A percentile compares a stretch with the other conserved stretches of the same genome.
Evolutionary conservation across 2,329 filamentous ascomycete genomes (phyloP).

Genomic region (Colletotrichum magnum): DNA sequence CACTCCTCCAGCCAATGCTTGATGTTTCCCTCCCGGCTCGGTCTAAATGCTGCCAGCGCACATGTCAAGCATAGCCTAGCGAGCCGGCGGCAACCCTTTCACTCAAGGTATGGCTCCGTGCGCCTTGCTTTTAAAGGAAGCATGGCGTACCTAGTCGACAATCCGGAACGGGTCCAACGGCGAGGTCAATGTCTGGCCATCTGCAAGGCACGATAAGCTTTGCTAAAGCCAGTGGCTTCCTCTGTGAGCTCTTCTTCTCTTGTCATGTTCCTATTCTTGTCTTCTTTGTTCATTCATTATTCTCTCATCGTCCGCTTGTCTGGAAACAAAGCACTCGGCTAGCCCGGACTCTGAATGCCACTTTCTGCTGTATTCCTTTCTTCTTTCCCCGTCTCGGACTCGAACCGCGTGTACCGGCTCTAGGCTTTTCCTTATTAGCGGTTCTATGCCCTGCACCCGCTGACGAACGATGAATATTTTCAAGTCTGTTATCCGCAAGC

Average conservation of each 20-base stretch:
- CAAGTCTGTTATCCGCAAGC: slow-evolving; percentile 41
- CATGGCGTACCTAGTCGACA: slow-evolving; percentile 30
- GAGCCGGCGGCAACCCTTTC: slow-evolving; percentile 29
- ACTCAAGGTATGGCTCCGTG: slow-evolving; percentile 36
- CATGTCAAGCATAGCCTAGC: slow-evolving; percentile 38
- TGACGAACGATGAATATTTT: slow-evolving; percentile 38
- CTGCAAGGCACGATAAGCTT: slow-evolving; percentile 40
- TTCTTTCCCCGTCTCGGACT: background rate
- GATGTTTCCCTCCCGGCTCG: slow-evolving; percentile 22
- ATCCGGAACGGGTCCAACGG: slow-evolving; percentile 31
- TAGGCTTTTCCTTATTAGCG: slow-evolving; percentile 10
- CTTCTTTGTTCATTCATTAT: slow-evolving; percentile 23
- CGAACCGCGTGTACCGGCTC: background rate
- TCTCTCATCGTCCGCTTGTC: slow-evolving; percentile 13
- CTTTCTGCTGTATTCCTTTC: slow-evolving; percentile 2
- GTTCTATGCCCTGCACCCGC: slow-evolving; percentile 2
- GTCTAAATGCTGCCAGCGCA: slow-evolving; percentile 32
- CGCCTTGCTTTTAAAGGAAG: slow-evolving; percentile 23
- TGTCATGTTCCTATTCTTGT: background rate
- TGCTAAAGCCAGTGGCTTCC: slow-evolving; percentile 30
- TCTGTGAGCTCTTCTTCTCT: slow-evolving; percentile 20
- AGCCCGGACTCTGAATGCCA: background rate
- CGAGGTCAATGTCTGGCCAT: slow-evolving; percentile 40
- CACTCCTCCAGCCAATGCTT: slow-evolving; percentile 29
- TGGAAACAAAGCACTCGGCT: slow-evolving; percentile 25